Evolutionary conservation across 345 rosid genomes (phyloP).

Genomic region (Citrus cavaleriei): DNA sequence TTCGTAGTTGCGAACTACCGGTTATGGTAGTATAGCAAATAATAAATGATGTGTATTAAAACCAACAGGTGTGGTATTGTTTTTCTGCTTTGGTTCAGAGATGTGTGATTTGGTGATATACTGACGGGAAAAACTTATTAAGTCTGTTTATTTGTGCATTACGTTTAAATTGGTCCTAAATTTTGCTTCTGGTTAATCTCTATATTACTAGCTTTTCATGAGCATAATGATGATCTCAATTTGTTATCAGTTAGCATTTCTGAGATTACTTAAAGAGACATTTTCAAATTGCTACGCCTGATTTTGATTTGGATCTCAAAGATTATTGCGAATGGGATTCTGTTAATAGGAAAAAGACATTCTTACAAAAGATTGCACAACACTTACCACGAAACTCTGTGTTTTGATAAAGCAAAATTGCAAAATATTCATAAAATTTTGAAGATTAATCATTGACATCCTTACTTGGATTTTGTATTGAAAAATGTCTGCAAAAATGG

Average conservation of each 20-base stretch:
- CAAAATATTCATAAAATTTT: too few relatives aligned
- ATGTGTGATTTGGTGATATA: slow-evolving; percentile 9
- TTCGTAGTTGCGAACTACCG: background rate
- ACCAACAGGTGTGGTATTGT: background rate
- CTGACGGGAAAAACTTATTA: slow-evolving; percentile 4
- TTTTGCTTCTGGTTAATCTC: slow-evolving; percentile 1
- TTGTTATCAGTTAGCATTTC: background rate
- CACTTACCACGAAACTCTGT: too few relatives aligned
- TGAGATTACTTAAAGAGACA: too few relatives aligned
- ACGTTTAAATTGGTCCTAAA: background rate
- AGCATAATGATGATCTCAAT: too few relatives aligned
- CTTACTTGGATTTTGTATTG: too few relatives aligned
- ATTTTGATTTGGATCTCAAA: background rate
- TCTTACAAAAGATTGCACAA: too few relatives aligned
- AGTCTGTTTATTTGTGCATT: background rate
- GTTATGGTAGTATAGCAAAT: background rate
- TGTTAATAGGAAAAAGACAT: too few relatives aligned
- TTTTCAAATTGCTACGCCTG: too few relatives aligned
- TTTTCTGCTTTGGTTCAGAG: background rate
- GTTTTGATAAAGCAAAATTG: too few relatives aligned
- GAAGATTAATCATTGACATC: too few relatives aligned
- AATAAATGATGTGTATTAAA: slow-evolving; percentile 17
- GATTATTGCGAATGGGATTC: too few relatives aligned
- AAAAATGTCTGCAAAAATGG: too few relatives aligned
- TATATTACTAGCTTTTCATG: background rate